These are phyloP conservation scores for Russula olivacea DNA, from an alignment of 768 basidiomycete species.

Conservation along the genomic window DNA sequence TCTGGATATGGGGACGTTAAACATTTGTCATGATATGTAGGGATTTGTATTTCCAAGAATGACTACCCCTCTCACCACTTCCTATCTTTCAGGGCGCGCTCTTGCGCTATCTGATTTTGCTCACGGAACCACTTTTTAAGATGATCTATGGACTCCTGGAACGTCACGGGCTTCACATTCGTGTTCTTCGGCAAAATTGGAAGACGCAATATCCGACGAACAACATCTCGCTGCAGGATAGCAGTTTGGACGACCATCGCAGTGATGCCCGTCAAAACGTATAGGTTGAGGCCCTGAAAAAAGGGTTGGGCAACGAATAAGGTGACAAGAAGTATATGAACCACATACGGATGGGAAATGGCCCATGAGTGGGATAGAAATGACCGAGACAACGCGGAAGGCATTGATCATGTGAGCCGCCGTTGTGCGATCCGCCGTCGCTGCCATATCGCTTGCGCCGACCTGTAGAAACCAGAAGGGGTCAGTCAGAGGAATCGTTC, in stretches of 20 bases:
- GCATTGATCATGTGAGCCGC: constrained; percentile 24
- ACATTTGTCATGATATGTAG: not conserved
- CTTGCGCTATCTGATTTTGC: constrained; percentile 10
- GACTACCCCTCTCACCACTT: constrained; percentile 12
- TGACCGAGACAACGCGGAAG: constrained; percentile 38
- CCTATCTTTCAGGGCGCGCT: constrained; percentile 16
- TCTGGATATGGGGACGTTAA: no score
- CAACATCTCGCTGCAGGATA: constrained; percentile 38
- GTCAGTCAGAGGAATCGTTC: not conserved
- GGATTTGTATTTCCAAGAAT: no score
- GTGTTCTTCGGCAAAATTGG: constrained; percentile 26
- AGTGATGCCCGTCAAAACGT: constrained; percentile 48
- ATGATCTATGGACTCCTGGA: constrained; percentile 22
- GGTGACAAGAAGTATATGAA: not conserved
- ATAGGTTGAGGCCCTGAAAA: constrained; percentile 50
- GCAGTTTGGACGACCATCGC: constrained; percentile 44
- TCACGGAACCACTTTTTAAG: constrained; percentile 23
- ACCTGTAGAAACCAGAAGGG: constrained; percentile 35
- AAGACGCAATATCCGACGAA: constrained; percentile 39
- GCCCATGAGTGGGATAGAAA: constrained; percentile 46
- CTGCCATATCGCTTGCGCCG: constrained; percentile 46
- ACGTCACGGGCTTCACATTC: constrained; percentile 15
- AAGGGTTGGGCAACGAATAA: not conserved
- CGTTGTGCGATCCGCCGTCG: constrained; percentile 16
- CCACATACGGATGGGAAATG: constrained; percentile 62